Evolutionary conservation across 192 early-diverging fungal species (phyloP), one percentile per base, ranked within the genome.

Genomic region (Piromyces finnis): DNA sequence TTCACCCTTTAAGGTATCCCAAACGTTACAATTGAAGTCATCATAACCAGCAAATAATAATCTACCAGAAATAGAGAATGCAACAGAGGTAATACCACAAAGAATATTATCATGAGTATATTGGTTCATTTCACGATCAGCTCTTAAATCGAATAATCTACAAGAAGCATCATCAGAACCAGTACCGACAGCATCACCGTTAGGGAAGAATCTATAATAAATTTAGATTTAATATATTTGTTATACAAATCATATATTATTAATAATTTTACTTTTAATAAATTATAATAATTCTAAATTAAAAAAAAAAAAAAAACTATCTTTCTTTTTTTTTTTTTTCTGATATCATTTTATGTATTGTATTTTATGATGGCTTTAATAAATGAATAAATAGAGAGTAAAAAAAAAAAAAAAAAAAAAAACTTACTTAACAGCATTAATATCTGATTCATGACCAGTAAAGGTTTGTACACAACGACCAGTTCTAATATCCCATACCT

Each of bases 1-100:
- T 79, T 98, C 93, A 77, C 96, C 94, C 86, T 97, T 96, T 51
- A 99, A 89, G 30, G 96, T 97, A 86, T 99, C 98, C 98, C 98
- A 99, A 17, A 99, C 96, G 82, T 99, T 97, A 90, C 96, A 98
- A 88, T 98, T 97, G 85, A 95, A 98, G 85, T 99, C 97, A 83
- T 99, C 98, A 82, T 98, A 98, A 29, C 98, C 98, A 29, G 97
- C 96, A 92, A 99, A 99, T 80, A 99, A 84, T 30, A 99, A 85
- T 27, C 98, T 92, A 28, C 98, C 98, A 11, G 96, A 97, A 80
- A 97, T 91, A 81, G 96, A 98, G 83, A 99, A 99, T 9, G 92
- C 97, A 27, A 99, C 93, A 18, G 96, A 98, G 0, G 98, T 99
- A 84, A 99, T 97, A 28, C 98, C 98, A 86, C 97, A 98, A 79